phyloP scores from a whole-genome alignment of 345 rosid species.

The Passiflora organensis region DNA sequence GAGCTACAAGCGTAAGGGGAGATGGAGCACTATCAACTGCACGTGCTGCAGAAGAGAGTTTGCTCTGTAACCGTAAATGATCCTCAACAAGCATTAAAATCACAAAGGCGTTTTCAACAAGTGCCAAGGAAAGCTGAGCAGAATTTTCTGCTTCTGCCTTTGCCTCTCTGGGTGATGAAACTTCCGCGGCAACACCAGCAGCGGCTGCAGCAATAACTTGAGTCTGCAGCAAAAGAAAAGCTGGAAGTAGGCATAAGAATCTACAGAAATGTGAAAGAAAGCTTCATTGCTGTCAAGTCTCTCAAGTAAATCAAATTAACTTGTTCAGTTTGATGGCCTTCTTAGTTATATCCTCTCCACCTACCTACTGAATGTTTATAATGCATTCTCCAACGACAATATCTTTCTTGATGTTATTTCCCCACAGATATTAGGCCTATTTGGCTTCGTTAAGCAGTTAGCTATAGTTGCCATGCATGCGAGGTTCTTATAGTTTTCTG shows the following conservation, averaged over 20 bases:
- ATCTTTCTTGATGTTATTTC: too few relatives aligned
- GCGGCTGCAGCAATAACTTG: conserved; percentile 99
- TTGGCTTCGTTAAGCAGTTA: too few relatives aligned
- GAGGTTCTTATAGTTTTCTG: too few relatives aligned
- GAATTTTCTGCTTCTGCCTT: conserved; percentile 89
- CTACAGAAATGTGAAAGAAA: too few relatives aligned
- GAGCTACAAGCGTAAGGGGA: conserved; percentile 66
- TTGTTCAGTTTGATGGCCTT: too few relatives aligned
- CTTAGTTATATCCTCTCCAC: too few relatives aligned
- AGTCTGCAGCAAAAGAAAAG: conserved; percentile 60
- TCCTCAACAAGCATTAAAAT: conserved; percentile 99
- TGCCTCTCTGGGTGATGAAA: conserved; percentile 78
- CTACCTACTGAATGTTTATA: too few relatives aligned
- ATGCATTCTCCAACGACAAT: too few relatives aligned
- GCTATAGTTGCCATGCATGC: too few relatives aligned
- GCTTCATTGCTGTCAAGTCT: too few relatives aligned
- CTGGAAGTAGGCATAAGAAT: conserved; percentile 9
- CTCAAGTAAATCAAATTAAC: too few relatives aligned
- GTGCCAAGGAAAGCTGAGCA: conserved; percentile 95
- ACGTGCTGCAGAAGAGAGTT: conserved; percentile 54
- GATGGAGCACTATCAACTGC: conserved; percentile 56
- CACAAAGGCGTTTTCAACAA: conserved; percentile 98
- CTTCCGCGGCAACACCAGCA: conserved; percentile 99
- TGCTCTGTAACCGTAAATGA: conserved; percentile 95
- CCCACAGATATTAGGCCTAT: neutral